Base-by-base conservation (phyloP, 305 asterid species). In the Fraxinus sp. region DNA sequence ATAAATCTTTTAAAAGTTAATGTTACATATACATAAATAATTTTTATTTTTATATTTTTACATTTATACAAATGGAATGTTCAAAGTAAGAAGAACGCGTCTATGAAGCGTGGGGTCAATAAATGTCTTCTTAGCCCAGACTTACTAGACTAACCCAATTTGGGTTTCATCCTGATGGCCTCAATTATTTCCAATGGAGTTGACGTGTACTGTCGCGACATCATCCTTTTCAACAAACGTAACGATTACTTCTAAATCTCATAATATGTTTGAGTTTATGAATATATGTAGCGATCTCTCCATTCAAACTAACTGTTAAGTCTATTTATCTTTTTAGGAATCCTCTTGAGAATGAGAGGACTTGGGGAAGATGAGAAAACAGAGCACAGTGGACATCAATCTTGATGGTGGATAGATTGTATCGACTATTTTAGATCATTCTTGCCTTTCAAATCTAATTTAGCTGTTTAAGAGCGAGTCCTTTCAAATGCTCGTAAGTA, bases 91-190 rank as follows among this genome's bases (percentile, higher is more conserved):
- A 62, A 22, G 14, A 22, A 62, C 32, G 5, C 32, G 32, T 62
- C 5, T 62, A 55, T 52, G 8, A n/a, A 24, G 32, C 33, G 14
- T 62, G 32, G 16, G 33, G 16, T 22, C 30, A 22, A 62, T 24
- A 64, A 64, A 64, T 8, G 35, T 64, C 16, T 26, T 24, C n/a
- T 64, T 2, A 64, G n/a, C 13, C 70, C 77, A 80, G 80, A 35
- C 80, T 43, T 22, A 3, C 16, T 36, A 35, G 81, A 85, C 84
- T 35, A 7, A 10, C 39, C 46, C 81, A 16, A 16, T 37, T 84
- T 37, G 80, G 77, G 77, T 22, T 84, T 84, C 32, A 74, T 70
- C 62, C 72, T 70, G 46, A 81, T 82, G 84, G 81, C 77, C 80
- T 76, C 77, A 75, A 37, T 52, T 81, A 78, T 37, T 86, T 36